Conservation (phyloP, 2,329 filamentous ascomycete species). For the Chaetomium sp. region DNA sequence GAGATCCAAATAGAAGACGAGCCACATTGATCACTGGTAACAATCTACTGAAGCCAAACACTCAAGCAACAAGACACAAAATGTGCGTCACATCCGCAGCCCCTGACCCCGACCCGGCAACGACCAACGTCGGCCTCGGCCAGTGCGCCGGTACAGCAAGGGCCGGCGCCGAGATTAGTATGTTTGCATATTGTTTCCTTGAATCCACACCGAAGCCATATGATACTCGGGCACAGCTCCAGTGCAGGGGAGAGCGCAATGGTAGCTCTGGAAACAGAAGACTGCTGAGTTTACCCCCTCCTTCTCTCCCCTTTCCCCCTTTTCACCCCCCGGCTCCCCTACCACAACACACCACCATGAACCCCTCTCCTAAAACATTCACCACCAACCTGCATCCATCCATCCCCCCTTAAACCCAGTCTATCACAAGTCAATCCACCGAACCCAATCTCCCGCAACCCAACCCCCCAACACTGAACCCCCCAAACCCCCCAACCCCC, state of each 20-base stretch:
- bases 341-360: not conserved
- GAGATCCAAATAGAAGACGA: not conserved
- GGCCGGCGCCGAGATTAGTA: constrained; percentile 19
- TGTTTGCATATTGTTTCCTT: not conserved
- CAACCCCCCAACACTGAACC: not conserved
- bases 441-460: not conserved
- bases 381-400: not conserved
- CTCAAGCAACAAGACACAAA: not conserved
- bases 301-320: not conserved
- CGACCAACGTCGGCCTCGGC: constrained; percentile 21
- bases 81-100: constrained; percentile 13
- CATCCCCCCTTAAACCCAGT: not conserved
- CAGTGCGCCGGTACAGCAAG: constrained; percentile 17
- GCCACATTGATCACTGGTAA: not conserved
- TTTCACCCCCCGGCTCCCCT: not conserved
- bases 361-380: not conserved
- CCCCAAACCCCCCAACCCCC: not conserved
- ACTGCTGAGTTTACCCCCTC: not conserved
- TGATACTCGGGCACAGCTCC: not conserved
- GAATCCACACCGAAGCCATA: too few species aligned
- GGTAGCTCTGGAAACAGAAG: not conserved
- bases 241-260: not conserved
- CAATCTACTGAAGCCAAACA: not conserved
- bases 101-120: constrained; percentile 1
- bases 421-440: too few species aligned